Conservation (phyloP, 495 filamentous ascomycete species). For the Aspergillus olivimuriae region DNA sequence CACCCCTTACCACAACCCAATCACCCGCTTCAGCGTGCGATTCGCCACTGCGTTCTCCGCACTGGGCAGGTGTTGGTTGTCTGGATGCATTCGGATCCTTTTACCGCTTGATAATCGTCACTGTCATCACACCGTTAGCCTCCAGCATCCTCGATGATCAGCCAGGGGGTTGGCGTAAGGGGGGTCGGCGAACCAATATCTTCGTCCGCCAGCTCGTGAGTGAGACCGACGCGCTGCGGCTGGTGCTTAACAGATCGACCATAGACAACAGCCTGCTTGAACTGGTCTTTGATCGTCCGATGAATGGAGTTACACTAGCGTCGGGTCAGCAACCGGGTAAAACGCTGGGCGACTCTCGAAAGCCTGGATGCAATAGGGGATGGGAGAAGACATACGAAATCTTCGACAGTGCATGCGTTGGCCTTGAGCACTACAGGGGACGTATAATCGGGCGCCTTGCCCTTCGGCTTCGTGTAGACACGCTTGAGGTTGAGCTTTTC, state of each 20-base stretch:
- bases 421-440: slow-evolving; percentile 83
- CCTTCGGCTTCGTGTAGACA: slow-evolving; percentile 98
- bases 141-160: slow-evolving; percentile 4
- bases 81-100: slow-evolving; percentile 14
- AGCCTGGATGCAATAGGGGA: not conserved
- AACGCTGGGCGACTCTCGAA: too few relatives aligned
- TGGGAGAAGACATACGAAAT: slow-evolving; percentile 68
- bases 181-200: slow-evolving; percentile 74
- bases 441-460: slow-evolving; percentile 86
- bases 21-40: slow-evolving; percentile 20
- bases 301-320: slow-evolving; percentile 91
- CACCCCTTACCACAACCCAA: slow-evolving; percentile 21
- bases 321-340: slow-evolving; percentile 22
- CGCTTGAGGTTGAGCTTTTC: slow-evolving; percentile 85
- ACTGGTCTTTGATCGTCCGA: slow-evolving; percentile 90
- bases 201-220: slow-evolving; percentile 90
- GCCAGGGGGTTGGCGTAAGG: slow-evolving; percentile 1
- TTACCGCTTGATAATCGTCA: slow-evolving; percentile 94
- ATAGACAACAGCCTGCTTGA: slow-evolving; percentile 93
- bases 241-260: slow-evolving; percentile 98
- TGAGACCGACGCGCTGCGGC: slow-evolving; percentile 87
- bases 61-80: slow-evolving; percentile 23
- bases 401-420: slow-evolving; percentile 81
- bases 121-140: slow-evolving; percentile 47
- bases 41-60: slow-evolving; percentile 25